Conservation (phyloP, 768 basidiomycete genomes). For the Termitomyces eurrhizus region DNA sequence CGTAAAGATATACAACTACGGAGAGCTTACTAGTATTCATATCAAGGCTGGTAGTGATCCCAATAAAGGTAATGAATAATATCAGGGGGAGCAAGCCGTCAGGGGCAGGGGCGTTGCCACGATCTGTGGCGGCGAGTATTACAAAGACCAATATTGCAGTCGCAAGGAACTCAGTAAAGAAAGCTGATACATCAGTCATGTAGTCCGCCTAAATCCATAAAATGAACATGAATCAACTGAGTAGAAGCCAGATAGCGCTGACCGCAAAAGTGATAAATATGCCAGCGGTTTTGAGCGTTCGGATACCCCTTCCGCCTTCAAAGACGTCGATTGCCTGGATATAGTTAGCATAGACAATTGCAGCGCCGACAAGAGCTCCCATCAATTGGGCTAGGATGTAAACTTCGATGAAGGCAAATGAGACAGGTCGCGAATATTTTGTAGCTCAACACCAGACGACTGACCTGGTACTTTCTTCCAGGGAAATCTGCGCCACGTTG, state of each 20-base stretch:
- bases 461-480: slow-evolving; percentile 63
- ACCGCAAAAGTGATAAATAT: slow-evolving; percentile 64
- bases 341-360: slow-evolving; percentile 61
- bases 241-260: slow-evolving; percentile 16
- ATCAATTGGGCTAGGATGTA: slow-evolving; percentile 62
- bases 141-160: slow-evolving; percentile 54
- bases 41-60: slow-evolving; percentile 53
- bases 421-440: not conserved
- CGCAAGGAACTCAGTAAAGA: slow-evolving; percentile 54
- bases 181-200: slow-evolving; percentile 36
- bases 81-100: slow-evolving; percentile 52
- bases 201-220: slow-evolving; percentile 15
- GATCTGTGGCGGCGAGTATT: slow-evolving; percentile 53
- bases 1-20: not conserved
- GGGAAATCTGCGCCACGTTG: slow-evolving; percentile 61
- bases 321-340: slow-evolving; percentile 62
- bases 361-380: slow-evolving; percentile 58
- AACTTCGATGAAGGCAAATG: slow-evolving; percentile 12
- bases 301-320: slow-evolving; percentile 51
- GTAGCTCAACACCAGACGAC: not conserved
- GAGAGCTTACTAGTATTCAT: slow-evolving; percentile 48
- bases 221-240: not conserved
- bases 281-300: slow-evolving; percentile 52
- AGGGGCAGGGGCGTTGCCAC: slow-evolving; percentile 44
- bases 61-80: slow-evolving; percentile 56